A percentile compares a stretch with the other conserved stretches of the same genome.
phyloP scores from a whole-genome alignment of 352 stramenopile species.

The Phytophthora colocasiae region DNA sequence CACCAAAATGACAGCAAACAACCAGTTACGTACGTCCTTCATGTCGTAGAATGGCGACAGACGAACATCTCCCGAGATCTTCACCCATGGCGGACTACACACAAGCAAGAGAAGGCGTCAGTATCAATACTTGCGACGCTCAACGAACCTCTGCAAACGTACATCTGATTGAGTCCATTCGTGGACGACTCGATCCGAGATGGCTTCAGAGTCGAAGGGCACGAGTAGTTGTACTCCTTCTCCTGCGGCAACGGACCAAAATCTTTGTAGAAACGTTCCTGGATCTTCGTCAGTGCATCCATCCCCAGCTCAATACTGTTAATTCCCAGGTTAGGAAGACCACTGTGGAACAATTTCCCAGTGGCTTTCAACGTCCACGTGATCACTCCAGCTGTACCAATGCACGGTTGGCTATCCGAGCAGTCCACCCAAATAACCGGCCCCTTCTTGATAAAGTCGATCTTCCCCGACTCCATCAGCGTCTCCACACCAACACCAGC shows the following conservation, averaged over 20 bases:
- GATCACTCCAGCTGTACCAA: constrained; percentile 86
- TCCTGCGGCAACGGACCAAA: constrained; percentile 84
- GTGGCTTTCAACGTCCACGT: constrained; percentile 90
- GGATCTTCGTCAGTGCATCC: constrained; percentile 84
- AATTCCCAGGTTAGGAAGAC: constrained; percentile 87
- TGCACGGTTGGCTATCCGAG: constrained; percentile 91
- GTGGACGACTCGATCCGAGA: constrained; percentile 74
- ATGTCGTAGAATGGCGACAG: constrained; percentile 93
- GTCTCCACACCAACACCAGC: constrained; percentile 85
- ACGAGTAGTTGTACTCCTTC: constrained; percentile 90
- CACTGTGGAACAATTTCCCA: constrained; percentile 92
- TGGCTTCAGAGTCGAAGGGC: constrained; percentile 82
- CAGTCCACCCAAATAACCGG: constrained; percentile 92
- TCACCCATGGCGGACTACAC: constrained; percentile 84
- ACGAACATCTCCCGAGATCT: constrained; percentile 91
- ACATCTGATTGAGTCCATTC: constrained; percentile 81
- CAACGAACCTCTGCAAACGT: constrained; percentile 12
- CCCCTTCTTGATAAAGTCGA: constrained; percentile 93
- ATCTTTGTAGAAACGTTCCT: constrained; percentile 91
- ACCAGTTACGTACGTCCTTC: constrained; percentile 62
- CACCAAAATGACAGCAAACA: background rate
- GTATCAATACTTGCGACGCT: background rate
- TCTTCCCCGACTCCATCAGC: constrained; percentile 85
- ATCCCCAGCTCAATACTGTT: constrained; percentile 90
- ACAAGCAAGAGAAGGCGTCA: constrained; percentile 1